These are phyloP conservation scores for Thelephora terrestris DNA, from an alignment of 1,284 basidiomycete species.

Conservation along the genomic window DNA sequence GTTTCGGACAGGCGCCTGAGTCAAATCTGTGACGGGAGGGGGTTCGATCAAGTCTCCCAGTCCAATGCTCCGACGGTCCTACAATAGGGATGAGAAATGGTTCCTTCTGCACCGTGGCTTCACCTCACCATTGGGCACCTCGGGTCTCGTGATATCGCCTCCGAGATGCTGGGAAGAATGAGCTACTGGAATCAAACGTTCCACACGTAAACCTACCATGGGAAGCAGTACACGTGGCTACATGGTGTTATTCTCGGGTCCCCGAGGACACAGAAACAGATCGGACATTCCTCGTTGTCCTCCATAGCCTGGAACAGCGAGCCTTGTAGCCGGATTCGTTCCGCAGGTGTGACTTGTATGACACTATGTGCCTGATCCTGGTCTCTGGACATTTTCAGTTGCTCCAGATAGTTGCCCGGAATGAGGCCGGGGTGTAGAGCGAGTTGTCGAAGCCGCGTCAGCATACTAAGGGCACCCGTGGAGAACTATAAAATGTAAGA, in stretches of 20 bases:
- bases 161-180: slow-evolving; percentile 41
- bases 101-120: not conserved
- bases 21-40: slow-evolving; percentile 53
- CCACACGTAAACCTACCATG: slow-evolving; percentile 38
- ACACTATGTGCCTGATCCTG: slow-evolving; percentile 16
- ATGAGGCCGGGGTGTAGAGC: slow-evolving; percentile 74
- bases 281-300: slow-evolving; percentile 77
- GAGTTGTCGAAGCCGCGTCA: slow-evolving; percentile 82
- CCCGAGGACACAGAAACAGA: slow-evolving; percentile 59
- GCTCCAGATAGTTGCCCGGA: slow-evolving; percentile 66
- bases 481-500: not conserved
- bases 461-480: slow-evolving; percentile 67
- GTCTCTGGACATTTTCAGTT: slow-evolving; percentile 35
- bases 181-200: not conserved
- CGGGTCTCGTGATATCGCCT: slow-evolving; percentile 54
- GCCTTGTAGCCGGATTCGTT: slow-evolving; percentile 48
- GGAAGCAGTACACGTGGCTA: slow-evolving; percentile 66
- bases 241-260: slow-evolving; percentile 76
- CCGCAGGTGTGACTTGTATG: slow-evolving; percentile 35
- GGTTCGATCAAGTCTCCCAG: slow-evolving; percentile 58
- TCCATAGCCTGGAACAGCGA: slow-evolving; percentile 62
- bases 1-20: slow-evolving; percentile 38
- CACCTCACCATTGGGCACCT: slow-evolving; percentile 69
- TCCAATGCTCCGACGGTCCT: slow-evolving; percentile 65
- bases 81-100: slow-evolving; percentile 2